A percentile compares a stretch with the other conserved stretches of the same genome.
Evolutionary conservation across 164 flowering plant species (phyloP).

Genomic region (Saururus chinensis): DNA sequence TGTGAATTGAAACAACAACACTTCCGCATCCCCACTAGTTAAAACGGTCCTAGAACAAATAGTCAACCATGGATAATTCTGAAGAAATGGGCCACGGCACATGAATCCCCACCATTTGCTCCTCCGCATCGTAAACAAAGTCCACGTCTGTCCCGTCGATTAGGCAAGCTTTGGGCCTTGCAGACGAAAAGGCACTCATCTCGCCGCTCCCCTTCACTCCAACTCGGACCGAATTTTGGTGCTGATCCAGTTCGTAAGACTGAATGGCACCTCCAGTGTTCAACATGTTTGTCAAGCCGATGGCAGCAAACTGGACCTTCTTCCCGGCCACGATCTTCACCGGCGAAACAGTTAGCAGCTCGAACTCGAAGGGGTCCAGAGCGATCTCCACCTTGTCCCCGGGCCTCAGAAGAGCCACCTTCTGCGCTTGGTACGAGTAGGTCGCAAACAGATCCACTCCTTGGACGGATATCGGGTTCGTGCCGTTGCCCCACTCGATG

Average conservation of each 20-base stretch:
- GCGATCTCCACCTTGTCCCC: constrained; percentile 30
- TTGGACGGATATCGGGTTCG: constrained; percentile 33
- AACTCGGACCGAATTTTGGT: constrained; percentile 20
- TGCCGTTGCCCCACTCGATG: constrained; percentile 65
- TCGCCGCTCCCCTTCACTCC: constrained; percentile 69
- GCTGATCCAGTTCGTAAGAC: constrained; percentile 23
- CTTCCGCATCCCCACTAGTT: neutral
- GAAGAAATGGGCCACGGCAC: constrained; percentile 62
- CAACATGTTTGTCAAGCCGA: constrained; percentile 82
- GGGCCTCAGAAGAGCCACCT: constrained; percentile 34
- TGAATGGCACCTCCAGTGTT: constrained; percentile 73
- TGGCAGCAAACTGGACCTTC: constrained; percentile 58
- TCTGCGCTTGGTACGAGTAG: constrained; percentile 41
- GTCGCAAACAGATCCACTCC: constrained; percentile 44
- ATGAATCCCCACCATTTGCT: constrained; percentile 38
- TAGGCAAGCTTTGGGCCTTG: constrained; percentile 35
- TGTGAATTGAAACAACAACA: neutral
- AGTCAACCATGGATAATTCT: constrained; percentile 28
- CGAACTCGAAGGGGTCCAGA: constrained; percentile 58
- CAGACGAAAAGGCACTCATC: constrained; percentile 49
- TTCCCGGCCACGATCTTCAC: constrained; percentile 21
- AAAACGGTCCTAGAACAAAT: constrained; percentile 25
- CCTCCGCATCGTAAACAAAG: constrained; percentile 37
- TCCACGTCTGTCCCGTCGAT: constrained; percentile 41
- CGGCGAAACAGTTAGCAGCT: constrained; percentile 74